Evolutionary conservation across 2,329 filamentous ascomycete genomes (phyloP).

Genomic region (Corynespora cassiicola): DNA sequence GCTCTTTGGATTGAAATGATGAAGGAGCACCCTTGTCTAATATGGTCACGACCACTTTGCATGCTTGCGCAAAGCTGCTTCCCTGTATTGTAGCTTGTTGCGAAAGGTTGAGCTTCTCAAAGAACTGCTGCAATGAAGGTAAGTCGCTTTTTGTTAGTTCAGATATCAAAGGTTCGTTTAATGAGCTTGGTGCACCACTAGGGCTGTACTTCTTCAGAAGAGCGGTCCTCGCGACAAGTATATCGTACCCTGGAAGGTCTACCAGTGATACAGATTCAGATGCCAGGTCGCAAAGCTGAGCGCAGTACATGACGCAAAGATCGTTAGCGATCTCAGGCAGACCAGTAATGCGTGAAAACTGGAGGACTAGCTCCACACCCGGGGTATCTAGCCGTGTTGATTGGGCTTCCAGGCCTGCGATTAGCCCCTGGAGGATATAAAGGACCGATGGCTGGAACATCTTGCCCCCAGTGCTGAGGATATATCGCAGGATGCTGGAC

Average conservation of each 20-base stretch:
- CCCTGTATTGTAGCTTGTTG: constrained; percentile 40
- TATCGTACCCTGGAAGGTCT: constrained; percentile 25
- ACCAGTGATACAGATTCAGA: constrained; percentile 2
- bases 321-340: constrained; percentile 53
- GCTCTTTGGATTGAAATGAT: constrained; percentile 14
- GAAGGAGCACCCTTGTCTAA: constrained; percentile 21
- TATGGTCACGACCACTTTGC: constrained; percentile 23
- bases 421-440: constrained; percentile 52
- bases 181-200: no score
- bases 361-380: constrained; percentile 42
- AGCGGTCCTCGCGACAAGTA: no score
- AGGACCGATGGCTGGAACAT: constrained; percentile 51
- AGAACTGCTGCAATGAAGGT: constrained; percentile 27
- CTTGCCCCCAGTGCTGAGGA: constrained; percentile 40
- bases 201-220: no score
- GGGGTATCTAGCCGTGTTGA: constrained; percentile 17
- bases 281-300: constrained; percentile 26
- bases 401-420: constrained; percentile 33
- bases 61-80: constrained; percentile 32
- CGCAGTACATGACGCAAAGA: constrained; percentile 38
- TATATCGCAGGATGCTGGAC: constrained; percentile 40
- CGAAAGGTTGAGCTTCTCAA: constrained; percentile 28
- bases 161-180: no score
- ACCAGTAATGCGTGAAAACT: constrained; percentile 44
- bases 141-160: not conserved